A percentile compares a stretch with the other conserved stretches of the same genome.
These are phyloP conservation scores for Daldinia bambusicola DNA, from an alignment of 495 filamentous ascomycete genomes.

Conservation along the genomic window DNA sequence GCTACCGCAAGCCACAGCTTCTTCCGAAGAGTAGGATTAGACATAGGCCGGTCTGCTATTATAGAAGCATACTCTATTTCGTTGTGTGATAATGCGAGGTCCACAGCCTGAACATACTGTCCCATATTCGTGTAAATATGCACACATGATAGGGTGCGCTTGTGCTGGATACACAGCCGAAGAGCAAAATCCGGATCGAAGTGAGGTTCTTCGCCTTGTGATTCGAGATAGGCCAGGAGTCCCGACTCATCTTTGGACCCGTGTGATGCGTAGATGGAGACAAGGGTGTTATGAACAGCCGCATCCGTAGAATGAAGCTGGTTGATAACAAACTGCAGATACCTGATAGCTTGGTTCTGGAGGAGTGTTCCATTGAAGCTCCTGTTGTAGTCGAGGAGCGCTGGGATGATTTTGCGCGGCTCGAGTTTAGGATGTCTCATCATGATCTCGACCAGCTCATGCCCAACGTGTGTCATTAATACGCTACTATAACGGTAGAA, in stretches of 20 bases:
- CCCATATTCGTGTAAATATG: conserved; percentile 97
- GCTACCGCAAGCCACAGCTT: conserved; percentile 95
- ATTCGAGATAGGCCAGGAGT: conserved; percentile 87
- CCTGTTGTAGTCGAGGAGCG: conserved; percentile 91
- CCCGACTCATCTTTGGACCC: conserved; percentile 81
- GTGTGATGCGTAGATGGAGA: conserved; percentile 94
- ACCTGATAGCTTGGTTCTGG: conserved; percentile 93
- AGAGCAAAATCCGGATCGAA: conserved; percentile 99
- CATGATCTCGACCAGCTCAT: conserved; percentile 88
- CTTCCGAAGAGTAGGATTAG: conserved; percentile 83
- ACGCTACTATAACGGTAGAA: conserved; percentile 97
- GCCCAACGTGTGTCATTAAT: conserved; percentile 87
- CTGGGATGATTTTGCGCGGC: conserved; percentile 88
- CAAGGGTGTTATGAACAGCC: conserved; percentile 96
- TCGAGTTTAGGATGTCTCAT: conserved; percentile 93
- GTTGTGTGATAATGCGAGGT: conserved; percentile 86
- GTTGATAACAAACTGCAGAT: conserved; percentile 92
- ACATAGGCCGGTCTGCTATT: conserved; percentile 86
- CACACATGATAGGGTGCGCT: conserved; percentile 90
- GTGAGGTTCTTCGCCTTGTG: conserved; percentile 70
- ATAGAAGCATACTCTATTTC: conserved; percentile 89
- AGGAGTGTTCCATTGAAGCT: conserved; percentile 67
- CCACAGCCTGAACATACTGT: conserved; percentile 90
- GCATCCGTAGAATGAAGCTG: conserved; percentile 82
- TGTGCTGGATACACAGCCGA: conserved; percentile 91